These are phyloP conservation scores for Mortierella sp. DNA, from an alignment of 371 early-diverging fungal genomes.

Conservation along the genomic window DNA sequence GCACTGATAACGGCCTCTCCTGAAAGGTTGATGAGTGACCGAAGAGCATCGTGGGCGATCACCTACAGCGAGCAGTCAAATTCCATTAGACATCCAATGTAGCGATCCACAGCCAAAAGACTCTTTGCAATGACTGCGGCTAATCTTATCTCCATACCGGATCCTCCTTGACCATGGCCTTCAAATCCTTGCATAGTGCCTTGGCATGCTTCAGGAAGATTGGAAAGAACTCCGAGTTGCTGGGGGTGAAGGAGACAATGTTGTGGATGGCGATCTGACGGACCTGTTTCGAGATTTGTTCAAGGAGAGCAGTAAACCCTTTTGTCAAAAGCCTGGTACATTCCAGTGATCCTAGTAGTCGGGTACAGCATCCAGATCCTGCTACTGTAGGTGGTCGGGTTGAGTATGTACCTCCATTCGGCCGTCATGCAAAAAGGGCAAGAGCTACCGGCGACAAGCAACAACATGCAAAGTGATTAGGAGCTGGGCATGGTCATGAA, in stretches of 20 bases:
- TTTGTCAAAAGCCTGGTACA: too few species aligned
- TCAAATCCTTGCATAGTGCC: slow-evolving; percentile 73
- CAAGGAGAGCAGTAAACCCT: not conserved
- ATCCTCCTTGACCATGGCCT: slow-evolving; percentile 75
- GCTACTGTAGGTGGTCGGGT: too few species aligned
- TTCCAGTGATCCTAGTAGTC: too few species aligned
- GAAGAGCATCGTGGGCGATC: slow-evolving; percentile 86
- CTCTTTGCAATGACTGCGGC: too few species aligned
- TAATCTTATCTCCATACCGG: slow-evolving; percentile 69
- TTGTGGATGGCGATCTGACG: slow-evolving; percentile 84
- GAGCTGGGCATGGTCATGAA: too few species aligned
- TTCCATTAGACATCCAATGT: too few species aligned
- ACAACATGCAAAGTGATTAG: not conserved
- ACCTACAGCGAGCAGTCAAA: slow-evolving; percentile 59
- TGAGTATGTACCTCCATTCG: slow-evolving; percentile 37
- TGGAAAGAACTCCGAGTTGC: slow-evolving; percentile 67
- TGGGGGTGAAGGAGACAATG: slow-evolving; percentile 78
- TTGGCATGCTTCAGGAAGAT: slow-evolving; percentile 70
- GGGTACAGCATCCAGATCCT: too few species aligned
- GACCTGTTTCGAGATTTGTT: slow-evolving; percentile 67
- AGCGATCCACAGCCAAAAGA: too few species aligned
- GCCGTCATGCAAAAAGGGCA: slow-evolving; percentile 51
- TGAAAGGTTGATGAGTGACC: slow-evolving; percentile 86
- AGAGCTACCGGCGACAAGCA: too few species aligned
- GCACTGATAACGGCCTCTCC: slow-evolving; percentile 68